Percentiles rank a stretch among this genome's conserved stretches.
Conservation (phyloP, 108 stramenopile genomes). For the Cyclotella distinguenda region DNA sequence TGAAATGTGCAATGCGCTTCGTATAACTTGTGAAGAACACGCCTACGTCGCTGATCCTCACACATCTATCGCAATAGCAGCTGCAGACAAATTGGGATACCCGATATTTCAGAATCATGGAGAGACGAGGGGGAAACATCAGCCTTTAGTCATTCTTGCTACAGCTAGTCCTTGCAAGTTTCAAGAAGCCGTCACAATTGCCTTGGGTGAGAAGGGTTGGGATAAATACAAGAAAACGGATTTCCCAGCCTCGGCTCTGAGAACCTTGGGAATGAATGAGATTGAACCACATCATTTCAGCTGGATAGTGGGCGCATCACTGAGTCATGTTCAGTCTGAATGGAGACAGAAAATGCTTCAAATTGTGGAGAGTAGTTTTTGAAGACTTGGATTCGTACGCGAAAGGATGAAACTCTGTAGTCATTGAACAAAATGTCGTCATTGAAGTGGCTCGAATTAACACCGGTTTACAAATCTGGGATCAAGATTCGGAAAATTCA, state of each 20-base stretch:
- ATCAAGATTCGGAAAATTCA: too few species aligned
- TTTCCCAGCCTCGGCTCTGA: slow-evolving; percentile 58
- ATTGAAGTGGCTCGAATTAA: not conserved
- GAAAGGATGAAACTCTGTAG: not conserved
- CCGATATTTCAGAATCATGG: not conserved
- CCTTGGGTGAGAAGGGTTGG: slow-evolving; percentile 67
- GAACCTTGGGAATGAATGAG: slow-evolving; percentile 22
- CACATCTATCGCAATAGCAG: slow-evolving; percentile 79
- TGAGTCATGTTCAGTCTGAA: slow-evolving; percentile 32
- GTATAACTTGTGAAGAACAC: slow-evolving; percentile 19
- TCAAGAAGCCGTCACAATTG: slow-evolving; percentile 59
- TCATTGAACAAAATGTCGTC: not conserved
- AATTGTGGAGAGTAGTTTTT: slow-evolving; percentile 26
- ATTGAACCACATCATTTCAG: slow-evolving; percentile 25
- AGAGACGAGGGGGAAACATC: not conserved
- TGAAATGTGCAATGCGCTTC: slow-evolving; percentile 65
- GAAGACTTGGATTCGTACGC: not conserved
- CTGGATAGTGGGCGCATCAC: slow-evolving; percentile 12
- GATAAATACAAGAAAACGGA: slow-evolving; percentile 36
- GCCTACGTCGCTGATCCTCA: slow-evolving; percentile 81
- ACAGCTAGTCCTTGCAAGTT: slow-evolving; percentile 90
- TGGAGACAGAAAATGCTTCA: slow-evolving; percentile 40
- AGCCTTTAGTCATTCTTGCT: slow-evolving; percentile 62
- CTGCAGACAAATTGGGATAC: slow-evolving; percentile 68
- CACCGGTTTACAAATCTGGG: too few species aligned